Base-by-base conservation (phyloP, 441 rosid species). In the Pelargonium citronellum region DNA sequence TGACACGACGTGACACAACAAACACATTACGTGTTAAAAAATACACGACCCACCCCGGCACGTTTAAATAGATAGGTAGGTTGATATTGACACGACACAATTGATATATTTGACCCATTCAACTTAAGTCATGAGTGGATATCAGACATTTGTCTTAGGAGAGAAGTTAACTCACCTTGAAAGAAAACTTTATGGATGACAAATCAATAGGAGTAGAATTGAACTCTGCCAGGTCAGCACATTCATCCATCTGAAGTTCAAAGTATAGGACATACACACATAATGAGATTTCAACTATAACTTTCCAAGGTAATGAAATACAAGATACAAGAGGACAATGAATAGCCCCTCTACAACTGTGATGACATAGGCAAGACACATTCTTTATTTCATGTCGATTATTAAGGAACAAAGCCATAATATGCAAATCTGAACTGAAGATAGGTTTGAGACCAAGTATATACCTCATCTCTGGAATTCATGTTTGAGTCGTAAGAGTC, bases 131-230 rank as follows among this genome's bases (percentile, higher is more conserved):
- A n/a, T n/a, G n/a, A n/a, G n/a, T n/a, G n/a, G n/a, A n/a, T n/a
- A 9, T 15, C 55, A 9, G n/a, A 13, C 13, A 47, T 47, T 6
- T 2, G 24, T 44, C 20, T 49, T 49, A 16, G 64, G 47, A 51
- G 51, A 70, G 17, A 9, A 61, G 63, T 27, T 22, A 49, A 15
- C 76, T 74, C 84, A 88, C 96, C 94, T 90, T 90, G 77, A 90
- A 90, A 72, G 96, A 90, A 76, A 90, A 88, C 74, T 87, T 90
- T 64, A 87, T 83, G 74, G 79, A 77, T 0, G 96, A 86, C 71
- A 87, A 87, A 73, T 84, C 73, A 63, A 83, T 77, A 63, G 91
- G 88, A 51, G 81, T 73, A 67, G 87, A 79, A 69, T 81, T 81
- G 66, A 86, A 88, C 72, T 83, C 85, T 22, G 79, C 83, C 44